A percentile compares a stretch with the other conserved stretches of the same genome.
These are phyloP conservation scores for Microbotryomycetes sp. DNA, from an alignment of 1,284 basidiomycete species.

Conservation along the genomic window DNA sequence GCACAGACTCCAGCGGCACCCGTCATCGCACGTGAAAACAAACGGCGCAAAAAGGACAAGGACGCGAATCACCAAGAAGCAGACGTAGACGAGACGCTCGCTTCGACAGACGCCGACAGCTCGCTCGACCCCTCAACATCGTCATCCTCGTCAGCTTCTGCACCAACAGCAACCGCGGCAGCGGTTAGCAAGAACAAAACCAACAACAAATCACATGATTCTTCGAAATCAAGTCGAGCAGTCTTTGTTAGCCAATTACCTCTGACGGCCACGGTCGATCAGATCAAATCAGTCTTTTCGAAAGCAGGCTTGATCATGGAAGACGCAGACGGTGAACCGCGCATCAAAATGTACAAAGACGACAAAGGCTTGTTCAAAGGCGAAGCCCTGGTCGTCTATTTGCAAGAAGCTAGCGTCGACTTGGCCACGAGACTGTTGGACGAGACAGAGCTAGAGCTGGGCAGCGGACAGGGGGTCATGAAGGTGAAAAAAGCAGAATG, in stretches of 20 bases:
- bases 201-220: conserved; percentile 40
- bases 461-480: conserved; percentile 57
- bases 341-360: conserved; percentile 87
- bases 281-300: conserved; percentile 72
- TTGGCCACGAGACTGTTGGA: conserved; percentile 82
- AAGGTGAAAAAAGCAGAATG: conserved; percentile 79
- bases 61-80: conserved; percentile 49
- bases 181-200: conserved; percentile 45
- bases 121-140: conserved; percentile 5
- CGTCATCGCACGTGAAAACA: conserved; percentile 46
- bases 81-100: conserved; percentile 1
- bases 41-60: conserved; percentile 68
- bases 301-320: conserved; percentile 89
- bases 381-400: conserved; percentile 92
- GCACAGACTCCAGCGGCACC: conserved; percentile 71
- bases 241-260: conserved; percentile 87
- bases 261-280: conserved; percentile 61
- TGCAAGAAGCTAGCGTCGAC: conserved; percentile 89
- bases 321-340: conserved; percentile 74
- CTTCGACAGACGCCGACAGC: too few species aligned
- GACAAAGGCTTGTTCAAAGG: conserved; percentile 81
- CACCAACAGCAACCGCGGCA: conserved; percentile 41
- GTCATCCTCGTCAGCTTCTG: conserved; percentile 2
- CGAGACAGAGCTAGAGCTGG: conserved; percentile 73
- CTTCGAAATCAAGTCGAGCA: conserved; percentile 37